Conservation (phyloP, 257 asterid species). For the Solanum sparsipilum region DNA sequence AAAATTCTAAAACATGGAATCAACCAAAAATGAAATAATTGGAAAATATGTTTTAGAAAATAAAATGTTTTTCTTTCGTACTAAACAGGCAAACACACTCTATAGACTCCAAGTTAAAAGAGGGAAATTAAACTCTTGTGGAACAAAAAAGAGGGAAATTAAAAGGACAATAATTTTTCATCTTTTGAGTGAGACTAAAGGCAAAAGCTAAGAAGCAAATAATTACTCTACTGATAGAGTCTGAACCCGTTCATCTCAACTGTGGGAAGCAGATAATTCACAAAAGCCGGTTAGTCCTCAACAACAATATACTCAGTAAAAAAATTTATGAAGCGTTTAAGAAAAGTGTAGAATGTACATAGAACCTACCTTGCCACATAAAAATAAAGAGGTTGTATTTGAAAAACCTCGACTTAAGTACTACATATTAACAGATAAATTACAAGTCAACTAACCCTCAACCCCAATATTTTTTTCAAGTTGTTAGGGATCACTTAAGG, state of each 20-base stretch:
- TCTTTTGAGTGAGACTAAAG: neutral
- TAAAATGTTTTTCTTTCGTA: neutral
- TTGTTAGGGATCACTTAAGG: neutral
- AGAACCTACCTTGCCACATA: neutral
- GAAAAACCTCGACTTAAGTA: rapidly evolving
- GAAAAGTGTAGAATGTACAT: too few relatives aligned
- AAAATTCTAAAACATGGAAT: neutral
- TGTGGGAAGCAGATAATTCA: neutral
- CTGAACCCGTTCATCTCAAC: neutral
- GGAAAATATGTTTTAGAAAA: neutral
- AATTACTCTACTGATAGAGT: neutral
- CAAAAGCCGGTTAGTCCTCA: neutral
- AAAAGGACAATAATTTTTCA: neutral
- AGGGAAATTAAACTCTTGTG: neutral
- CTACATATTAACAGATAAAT: neutral
- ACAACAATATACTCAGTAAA: neutral
- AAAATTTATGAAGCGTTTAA: neutral
- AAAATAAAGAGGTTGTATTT: neutral
- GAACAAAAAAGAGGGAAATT: neutral
- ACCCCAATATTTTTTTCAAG: neutral
- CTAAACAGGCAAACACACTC: neutral
- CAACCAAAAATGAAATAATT: neutral
- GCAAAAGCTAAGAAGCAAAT: neutral
- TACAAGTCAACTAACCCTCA: neutral
- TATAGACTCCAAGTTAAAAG: neutral